A percentile compares a stretch with the other conserved stretches of the same genome.
Conservation (phyloP, 169 alveolate genomes). For the Plasmodium billcollinsi region DNA sequence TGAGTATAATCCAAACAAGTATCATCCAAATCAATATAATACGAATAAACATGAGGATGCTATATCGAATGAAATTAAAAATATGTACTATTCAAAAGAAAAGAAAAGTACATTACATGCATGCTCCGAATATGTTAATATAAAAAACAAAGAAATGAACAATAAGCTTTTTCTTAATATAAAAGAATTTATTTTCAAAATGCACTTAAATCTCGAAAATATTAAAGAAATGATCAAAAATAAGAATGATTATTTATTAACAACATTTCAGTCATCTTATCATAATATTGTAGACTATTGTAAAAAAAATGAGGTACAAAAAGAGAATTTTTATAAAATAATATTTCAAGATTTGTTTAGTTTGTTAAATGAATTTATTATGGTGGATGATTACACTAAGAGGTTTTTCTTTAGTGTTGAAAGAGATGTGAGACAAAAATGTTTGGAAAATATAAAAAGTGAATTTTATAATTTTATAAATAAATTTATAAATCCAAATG, state of each 20-base stretch:
- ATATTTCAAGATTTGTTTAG: slow-evolving; percentile 54
- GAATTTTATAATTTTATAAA: slow-evolving; percentile 63
- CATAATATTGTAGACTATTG: slow-evolving; percentile 13
- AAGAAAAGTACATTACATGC: too few species aligned
- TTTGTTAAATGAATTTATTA: slow-evolving; percentile 58
- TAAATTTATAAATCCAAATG: slow-evolving; percentile 29
- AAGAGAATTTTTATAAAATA: slow-evolving; percentile 57
- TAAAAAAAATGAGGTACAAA: slow-evolving; percentile 32
- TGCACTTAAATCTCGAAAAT: slow-evolving; percentile 49
- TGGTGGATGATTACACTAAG: slow-evolving; percentile 71
- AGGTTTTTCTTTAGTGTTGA: slow-evolving; percentile 62
- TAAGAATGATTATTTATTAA: slow-evolving; percentile 37
- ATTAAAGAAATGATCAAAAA: slow-evolving; percentile 28
- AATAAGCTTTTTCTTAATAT: slow-evolving; percentile 28
- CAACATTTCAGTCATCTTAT: slow-evolving; percentile 27
- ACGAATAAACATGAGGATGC: too few species aligned
- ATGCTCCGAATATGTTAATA: neutral
- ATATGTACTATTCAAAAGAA: too few species aligned
- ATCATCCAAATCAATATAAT: too few species aligned
- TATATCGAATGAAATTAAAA: too few species aligned
- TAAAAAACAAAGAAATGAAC: slow-evolving; percentile 19
- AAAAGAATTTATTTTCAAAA: slow-evolving; percentile 35
- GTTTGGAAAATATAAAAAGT: slow-evolving; percentile 63
- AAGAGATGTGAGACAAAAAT: slow-evolving; percentile 46
- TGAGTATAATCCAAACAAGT: too few species aligned